phyloP scores from a whole-genome alignment of 2,329 filamentous ascomycete genomes.

The Botrytis paeoniae region DNA sequence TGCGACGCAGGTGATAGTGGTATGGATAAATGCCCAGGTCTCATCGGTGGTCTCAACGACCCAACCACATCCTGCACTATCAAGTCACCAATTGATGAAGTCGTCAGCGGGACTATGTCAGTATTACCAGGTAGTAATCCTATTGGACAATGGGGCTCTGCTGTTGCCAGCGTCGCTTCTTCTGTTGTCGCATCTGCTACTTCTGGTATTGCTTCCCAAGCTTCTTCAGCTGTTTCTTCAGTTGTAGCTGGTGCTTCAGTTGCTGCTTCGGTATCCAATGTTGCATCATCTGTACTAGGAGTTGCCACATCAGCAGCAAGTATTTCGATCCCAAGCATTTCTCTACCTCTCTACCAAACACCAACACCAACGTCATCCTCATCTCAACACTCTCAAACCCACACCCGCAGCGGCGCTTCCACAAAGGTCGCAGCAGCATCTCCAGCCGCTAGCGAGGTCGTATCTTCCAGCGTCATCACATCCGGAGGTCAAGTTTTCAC shows the following conservation, averaged over 20 bases:
- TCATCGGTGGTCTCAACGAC: constrained; percentile 52
- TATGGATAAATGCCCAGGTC: constrained; percentile 61
- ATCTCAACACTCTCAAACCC: not conserved
- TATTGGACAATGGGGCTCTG: constrained; percentile 48
- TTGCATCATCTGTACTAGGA: not conserved
- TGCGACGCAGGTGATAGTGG: constrained; percentile 62
- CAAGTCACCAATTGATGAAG: constrained; percentile 46
- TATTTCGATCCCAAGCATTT: not conserved
- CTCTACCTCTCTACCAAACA: not conserved
- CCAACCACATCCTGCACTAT: constrained; percentile 49
- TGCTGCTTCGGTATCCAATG: not conserved
- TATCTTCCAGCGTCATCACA: constrained; percentile 23
- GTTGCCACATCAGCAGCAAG: not conserved
- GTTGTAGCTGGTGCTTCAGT: not conserved
- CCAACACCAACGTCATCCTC: not conserved
- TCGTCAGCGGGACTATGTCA: constrained; percentile 44
- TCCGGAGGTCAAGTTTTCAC: constrained; percentile 3
- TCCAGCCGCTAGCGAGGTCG: constrained; percentile 37
- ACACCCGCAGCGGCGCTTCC: not conserved
- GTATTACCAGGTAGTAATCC: constrained; percentile 55
- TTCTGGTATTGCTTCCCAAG: not conserved
- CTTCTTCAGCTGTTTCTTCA: not conserved
- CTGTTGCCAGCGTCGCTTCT: not conserved
- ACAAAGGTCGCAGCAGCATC: constrained; percentile 21
- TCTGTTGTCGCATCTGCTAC: constrained; percentile 7